Conservation (phyloP, 2,329 filamentous ascomycete genomes). For the Dactylellina sp. region DNA sequence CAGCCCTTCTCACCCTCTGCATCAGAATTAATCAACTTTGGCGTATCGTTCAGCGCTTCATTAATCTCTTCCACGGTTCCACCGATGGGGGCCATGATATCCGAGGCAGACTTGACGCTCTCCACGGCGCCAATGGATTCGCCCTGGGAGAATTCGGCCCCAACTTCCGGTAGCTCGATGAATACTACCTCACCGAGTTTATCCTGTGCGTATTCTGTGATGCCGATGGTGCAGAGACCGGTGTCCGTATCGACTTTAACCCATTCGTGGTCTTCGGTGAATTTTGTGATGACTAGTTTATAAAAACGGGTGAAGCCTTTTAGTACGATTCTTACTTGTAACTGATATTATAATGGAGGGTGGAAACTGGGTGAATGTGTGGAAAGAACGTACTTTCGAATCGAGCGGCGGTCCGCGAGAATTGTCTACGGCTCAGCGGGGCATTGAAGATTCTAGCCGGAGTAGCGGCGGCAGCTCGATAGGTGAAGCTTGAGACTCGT, state of each 20-base stretch:
- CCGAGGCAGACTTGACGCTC: slow-evolving; percentile 97
- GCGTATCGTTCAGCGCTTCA: slow-evolving; percentile 81
- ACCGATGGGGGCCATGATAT: slow-evolving; percentile 88
- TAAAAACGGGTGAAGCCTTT: neutral
- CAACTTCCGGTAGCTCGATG: slow-evolving; percentile 86
- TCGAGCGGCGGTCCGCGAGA: slow-evolving; percentile 31
- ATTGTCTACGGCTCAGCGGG: slow-evolving; percentile 26
- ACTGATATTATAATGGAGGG: no score
- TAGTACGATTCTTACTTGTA: no score
- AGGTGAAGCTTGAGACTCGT: slow-evolving; percentile 28
- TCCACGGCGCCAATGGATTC: slow-evolving; percentile 94
- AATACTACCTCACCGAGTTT: slow-evolving; percentile 96
- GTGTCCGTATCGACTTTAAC: slow-evolving; percentile 86
- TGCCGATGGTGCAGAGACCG: slow-evolving; percentile 84
- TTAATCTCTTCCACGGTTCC: slow-evolving; percentile 84
- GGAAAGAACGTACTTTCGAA: slow-evolving; percentile 29
- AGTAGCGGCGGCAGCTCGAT: slow-evolving; percentile 19
- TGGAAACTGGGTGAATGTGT: neutral
- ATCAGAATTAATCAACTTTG: slow-evolving; percentile 86
- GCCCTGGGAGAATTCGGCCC: slow-evolving; percentile 76
- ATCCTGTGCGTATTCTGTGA: slow-evolving; percentile 90
- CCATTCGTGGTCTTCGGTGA: slow-evolving; percentile 99
- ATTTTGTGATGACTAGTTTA: slow-evolving; percentile 72
- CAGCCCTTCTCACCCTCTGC: slow-evolving; percentile 89
- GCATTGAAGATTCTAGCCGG: slow-evolving; percentile 27